Base-by-base conservation (phyloP, 2,329 filamentous ascomycete species). In the Colletotrichum trifolii region DNA sequence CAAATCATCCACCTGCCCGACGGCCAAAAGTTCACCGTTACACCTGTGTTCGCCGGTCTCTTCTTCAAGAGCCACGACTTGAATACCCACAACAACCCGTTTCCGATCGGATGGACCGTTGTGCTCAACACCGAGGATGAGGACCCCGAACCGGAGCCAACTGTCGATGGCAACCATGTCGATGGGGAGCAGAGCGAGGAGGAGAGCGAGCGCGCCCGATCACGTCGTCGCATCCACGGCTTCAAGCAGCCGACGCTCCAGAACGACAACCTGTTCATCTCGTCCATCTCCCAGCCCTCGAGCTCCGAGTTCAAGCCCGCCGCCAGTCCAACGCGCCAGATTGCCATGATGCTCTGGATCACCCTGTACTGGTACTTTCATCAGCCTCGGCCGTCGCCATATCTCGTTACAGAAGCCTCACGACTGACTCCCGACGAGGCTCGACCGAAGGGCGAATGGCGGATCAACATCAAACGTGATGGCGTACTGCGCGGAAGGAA, bases 361-460 rank as follows among this genome's bases (percentile, higher is more conserved):
- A 94, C 93, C 1, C 82, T 98, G 46, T 97, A 93, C 82, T 98
- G 95, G 95, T 98, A 98, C 81, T 98, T 97, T 72, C 94, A 97
- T 79, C 93, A 97, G 76, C 85, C 89, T 1, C 85, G 90, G 71
- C 95, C 95, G 0, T 82, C 85, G 25, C 83, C 86, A 0, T 85
- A 87, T 54, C 74, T 96, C 39, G 83, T 83, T 15, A 92, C 87
- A 7, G 81, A 87, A 6, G 82, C 86, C 0, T 91, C 89, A 1
- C 85, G 84, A 68, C 75, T 83, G 62, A 95, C 93, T 0, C 91
- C 91, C 0, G 80, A 86, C 15, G 75, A 79, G 6, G 95, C 92
- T 6, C 89, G 87, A 69, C 95, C 95, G 2, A 89, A 87, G 68
- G 94, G 91, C 38, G 93, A 96, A 64, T 98, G 95, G 95, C 85